A percentile compares a stretch with the other conserved stretches of the same genome.
These are phyloP conservation scores for Apophysomyces sp. DNA, from an alignment of 371 early-diverging fungal genomes.

Conservation along the genomic window DNA sequence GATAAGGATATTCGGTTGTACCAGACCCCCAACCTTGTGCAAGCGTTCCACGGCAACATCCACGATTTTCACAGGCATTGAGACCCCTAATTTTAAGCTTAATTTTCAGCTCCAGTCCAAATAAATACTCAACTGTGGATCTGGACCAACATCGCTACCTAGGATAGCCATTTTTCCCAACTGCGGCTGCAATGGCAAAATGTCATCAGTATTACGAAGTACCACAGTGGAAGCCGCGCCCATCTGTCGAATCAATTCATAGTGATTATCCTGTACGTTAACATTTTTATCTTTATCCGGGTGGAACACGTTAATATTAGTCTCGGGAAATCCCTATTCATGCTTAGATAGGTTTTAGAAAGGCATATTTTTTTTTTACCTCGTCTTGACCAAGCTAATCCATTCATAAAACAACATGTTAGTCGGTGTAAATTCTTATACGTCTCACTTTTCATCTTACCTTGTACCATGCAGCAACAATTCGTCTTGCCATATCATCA, in stretches of 20 bases:
- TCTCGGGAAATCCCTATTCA: slow-evolving; percentile 34
- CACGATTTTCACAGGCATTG: slow-evolving; percentile 25
- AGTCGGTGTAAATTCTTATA: not conserved
- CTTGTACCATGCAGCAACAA: slow-evolving; percentile 56
- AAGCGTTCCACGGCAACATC: slow-evolving; percentile 45
- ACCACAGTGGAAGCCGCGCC: slow-evolving; percentile 56
- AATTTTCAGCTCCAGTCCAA: not conserved
- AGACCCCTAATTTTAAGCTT: slow-evolving; percentile 9
- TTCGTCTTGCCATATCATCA: slow-evolving; percentile 58
- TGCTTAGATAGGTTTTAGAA: not conserved
- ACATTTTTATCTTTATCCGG: slow-evolving; percentile 17
- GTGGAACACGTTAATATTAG: slow-evolving; percentile 27
- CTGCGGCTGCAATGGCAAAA: slow-evolving; percentile 33
- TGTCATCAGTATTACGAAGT: slow-evolving; percentile 37
- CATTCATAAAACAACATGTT: not conserved
- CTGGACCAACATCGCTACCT: slow-evolving; percentile 48
- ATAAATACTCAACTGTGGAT: slow-evolving; percentile 16
- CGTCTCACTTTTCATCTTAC: slow-evolving; percentile 4
- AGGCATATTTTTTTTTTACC: not conserved
- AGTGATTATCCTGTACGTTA: slow-evolving; percentile 45
- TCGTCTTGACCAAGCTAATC: slow-evolving; percentile 12
- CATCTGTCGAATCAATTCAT: slow-evolving; percentile 30
- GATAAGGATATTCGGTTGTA: slow-evolving; percentile 56
- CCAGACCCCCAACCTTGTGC: slow-evolving; percentile 71
- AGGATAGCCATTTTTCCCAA: slow-evolving; percentile 43